Percentiles rank a stretch among this genome's conserved stretches.
phyloP scores from a whole-genome alignment of 441 rosid species.

The Raphanus hybrid region DNA sequence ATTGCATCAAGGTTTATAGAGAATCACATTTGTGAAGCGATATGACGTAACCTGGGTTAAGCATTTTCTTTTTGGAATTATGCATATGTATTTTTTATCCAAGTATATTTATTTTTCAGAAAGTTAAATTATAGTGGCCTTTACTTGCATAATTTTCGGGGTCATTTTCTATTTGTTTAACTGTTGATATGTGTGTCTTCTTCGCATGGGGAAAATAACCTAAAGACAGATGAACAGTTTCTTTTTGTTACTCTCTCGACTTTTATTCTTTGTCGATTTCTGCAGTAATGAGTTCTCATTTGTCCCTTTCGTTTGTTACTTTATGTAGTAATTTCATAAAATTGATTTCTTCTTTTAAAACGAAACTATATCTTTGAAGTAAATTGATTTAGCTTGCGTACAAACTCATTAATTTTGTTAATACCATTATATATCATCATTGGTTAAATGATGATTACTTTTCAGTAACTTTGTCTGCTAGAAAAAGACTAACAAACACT shows the following conservation, averaged over 20 bases:
- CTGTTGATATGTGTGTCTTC: constrained; percentile 40
- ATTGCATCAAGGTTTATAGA: constrained; percentile 44
- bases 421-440: not conserved
- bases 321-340: constrained; percentile 25
- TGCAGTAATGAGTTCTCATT: constrained; percentile 36
- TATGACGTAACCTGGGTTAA: constrained; percentile 35
- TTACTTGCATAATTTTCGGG: constrained; percentile 43
- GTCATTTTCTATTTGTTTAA: constrained; percentile 20
- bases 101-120: not conserved
- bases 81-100: constrained; percentile 1
- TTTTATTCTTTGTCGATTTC: constrained; percentile 43
- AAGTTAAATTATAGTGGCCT: not conserved
- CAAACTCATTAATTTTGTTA: not conserved
- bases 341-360: constrained; percentile 8
- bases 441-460: not conserved
- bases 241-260: constrained; percentile 28
- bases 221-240: constrained; percentile 26
- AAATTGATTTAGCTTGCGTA: not conserved
- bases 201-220: constrained; percentile 40
- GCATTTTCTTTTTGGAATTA: constrained; percentile 36
- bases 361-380: not conserved
- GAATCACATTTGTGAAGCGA: constrained; percentile 33
- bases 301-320: constrained; percentile 43
- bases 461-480: not conserved
- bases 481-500: not conserved